Evolutionary conservation across 331 rosid genomes (phyloP).

Genomic region (Ulmus americana): DNA sequence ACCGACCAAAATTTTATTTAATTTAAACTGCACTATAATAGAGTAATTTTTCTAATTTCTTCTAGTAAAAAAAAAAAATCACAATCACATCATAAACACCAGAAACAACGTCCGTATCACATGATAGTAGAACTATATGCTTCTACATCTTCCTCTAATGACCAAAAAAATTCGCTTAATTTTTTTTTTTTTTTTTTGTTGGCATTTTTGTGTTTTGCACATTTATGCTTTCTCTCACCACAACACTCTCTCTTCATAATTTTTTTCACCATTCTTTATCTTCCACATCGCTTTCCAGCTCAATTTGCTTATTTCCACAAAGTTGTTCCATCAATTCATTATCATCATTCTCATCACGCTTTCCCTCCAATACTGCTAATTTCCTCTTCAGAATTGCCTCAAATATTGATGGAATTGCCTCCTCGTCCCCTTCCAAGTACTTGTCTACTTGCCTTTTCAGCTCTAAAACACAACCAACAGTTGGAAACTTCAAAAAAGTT

Average conservation of each 20-base stretch:
- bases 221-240: not conserved
- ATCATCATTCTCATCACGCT: conserved; percentile 38
- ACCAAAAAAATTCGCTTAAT: not conserved
- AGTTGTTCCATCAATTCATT: conserved; percentile 54
- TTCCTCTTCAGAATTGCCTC: conserved; percentile 66
- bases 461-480: conserved; percentile 28
- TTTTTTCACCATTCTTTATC: conserved; percentile 8
- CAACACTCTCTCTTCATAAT: not conserved
- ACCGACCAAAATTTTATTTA: no score
- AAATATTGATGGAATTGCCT: conserved; percentile 58
- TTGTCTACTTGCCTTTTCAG: conserved; percentile 52
- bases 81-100: no score
- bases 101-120: not conserved
- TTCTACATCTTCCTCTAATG: not conserved
- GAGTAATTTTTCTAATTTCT: no score
- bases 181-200: no score
- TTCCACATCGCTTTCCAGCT: conserved; percentile 21
- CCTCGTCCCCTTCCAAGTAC: conserved; percentile 48
- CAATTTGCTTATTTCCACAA: conserved; percentile 25
- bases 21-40: no score
- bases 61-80: no score
- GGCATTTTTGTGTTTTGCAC: no score
- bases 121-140: not conserved
- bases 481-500: not conserved
- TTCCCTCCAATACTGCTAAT: conserved; percentile 51